Evolutionary conservation across 2,329 filamentous ascomycete species (phyloP), one percentile per base, ranked within the genome.

Genomic region (Fusarium dlaminii): DNA sequence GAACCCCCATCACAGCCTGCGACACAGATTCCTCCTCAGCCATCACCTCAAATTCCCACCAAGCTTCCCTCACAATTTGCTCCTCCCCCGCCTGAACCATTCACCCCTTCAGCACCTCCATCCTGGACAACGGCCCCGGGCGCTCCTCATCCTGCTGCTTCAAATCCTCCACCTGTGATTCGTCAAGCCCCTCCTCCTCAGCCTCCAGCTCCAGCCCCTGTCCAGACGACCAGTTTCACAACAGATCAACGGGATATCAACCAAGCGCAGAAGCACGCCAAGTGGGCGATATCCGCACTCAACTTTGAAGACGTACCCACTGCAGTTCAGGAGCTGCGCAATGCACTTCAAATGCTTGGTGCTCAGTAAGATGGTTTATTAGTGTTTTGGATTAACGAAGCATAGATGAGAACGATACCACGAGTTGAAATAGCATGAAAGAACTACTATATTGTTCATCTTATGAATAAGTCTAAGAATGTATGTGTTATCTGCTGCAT

Each of bases 251-350:
- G 82, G 37, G 94, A 98, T 72, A 92, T 98, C 40, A 86, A 90
- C 40, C 89, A 91, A 77, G 96, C 96, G 9, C 95, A 98, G 81
- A 99, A 98, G 81, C 96, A 98, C 84, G 95, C 96, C 5, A 95
- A 94, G 78, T 99, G 94, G 94, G 96, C 96, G 1, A 97, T 98
- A 46, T 98, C 95, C 17, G 96, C 96, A 1, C 84, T 99, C 54
- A 98, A 98, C 78, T 99, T 99, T 82, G 96, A 99, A 76, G 96
- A 99, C 81, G 93, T 97, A 4, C 87, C 92, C 3, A 99, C 96
- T 0, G 96, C 96, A 1, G 91, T 98, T 9, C 91, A 92, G 78
- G 95, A 99, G 80, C 82, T 99, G 70, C 90, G 90, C 59, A 90
- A 90, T 67, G 96, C 96, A 7, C 83, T 99, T 71, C 86, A 89